Evolutionary conservation across 2,329 filamentous ascomycete species (phyloP).

Genomic region (Hymenoscyphus scutula): DNA sequence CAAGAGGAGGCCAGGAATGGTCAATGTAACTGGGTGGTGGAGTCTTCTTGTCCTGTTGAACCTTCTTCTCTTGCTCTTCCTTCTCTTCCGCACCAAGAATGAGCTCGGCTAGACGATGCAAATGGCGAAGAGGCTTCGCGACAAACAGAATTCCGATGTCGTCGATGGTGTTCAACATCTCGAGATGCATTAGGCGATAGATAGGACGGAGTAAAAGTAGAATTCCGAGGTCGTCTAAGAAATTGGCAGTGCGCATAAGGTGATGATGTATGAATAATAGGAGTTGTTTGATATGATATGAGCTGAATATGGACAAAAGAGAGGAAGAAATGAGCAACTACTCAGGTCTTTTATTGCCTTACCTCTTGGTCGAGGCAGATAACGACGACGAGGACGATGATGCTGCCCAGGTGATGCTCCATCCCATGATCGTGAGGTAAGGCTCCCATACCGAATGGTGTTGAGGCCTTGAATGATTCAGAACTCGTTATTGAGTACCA

Average conservation of each 20-base stretch:
- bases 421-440: slow-evolving; percentile 6
- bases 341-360: slow-evolving; percentile 11
- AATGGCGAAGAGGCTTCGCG: slow-evolving; percentile 23
- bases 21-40: background rate
- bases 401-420: background rate
- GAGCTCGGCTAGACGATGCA: slow-evolving; percentile 21
- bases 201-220: slow-evolving; percentile 23
- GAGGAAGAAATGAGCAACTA: background rate
- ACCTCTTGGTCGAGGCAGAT: background rate
- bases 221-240: slow-evolving; percentile 31
- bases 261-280: background rate
- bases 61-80: background rate
- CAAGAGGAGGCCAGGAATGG: slow-evolving; percentile 4
- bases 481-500: background rate
- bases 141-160: slow-evolving; percentile 28
- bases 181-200: slow-evolving; percentile 14
- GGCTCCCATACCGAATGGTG: slow-evolving; percentile 4
- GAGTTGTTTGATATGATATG: background rate
- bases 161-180: slow-evolving; percentile 26
- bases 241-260: slow-evolving; percentile 19
- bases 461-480: background rate
- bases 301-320: slow-evolving; percentile 1
- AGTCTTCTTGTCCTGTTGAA: background rate
- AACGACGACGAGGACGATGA: background rate
- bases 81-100: slow-evolving; percentile 6